Evolutionary conservation across 169 alveolate species (phyloP).

Genomic region (Cystoisospora suis): DNA sequence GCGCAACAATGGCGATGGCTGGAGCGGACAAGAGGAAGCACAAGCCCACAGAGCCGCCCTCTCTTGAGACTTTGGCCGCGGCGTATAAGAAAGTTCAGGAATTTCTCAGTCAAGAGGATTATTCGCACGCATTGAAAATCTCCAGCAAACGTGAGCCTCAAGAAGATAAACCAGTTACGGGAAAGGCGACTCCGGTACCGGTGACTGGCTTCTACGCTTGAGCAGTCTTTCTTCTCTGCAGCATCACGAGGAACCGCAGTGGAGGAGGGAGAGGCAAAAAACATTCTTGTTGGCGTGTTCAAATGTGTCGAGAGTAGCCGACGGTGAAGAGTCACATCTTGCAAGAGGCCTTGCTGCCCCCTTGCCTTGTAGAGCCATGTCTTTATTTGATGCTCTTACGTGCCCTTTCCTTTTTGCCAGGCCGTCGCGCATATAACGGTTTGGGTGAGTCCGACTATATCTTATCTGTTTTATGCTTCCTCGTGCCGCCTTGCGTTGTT

Average conservation of each 20-base stretch:
- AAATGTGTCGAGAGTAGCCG: neutral
- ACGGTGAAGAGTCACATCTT: neutral
- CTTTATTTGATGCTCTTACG: neutral
- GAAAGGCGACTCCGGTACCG: too few relatives aligned
- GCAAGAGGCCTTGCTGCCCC: neutral
- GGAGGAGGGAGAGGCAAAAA: neutral
- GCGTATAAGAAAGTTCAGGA: neutral
- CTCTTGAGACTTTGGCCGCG: neutral
- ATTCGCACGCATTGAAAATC: slow-evolving; percentile 1
- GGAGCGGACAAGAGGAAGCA: neutral
- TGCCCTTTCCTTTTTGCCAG: neutral
- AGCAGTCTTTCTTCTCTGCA: neutral
- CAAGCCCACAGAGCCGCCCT: neutral
- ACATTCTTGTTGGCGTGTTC: neutral
- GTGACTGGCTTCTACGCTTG: neutral
- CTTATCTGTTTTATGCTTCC: neutral
- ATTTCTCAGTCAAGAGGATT: neutral
- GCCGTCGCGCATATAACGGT: neutral
- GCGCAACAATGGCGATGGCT: neutral
- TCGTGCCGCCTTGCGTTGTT: too few relatives aligned
- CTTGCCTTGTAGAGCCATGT: neutral
- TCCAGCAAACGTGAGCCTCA: neutral
- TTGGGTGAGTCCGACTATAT: neutral
- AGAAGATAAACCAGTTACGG: neutral
- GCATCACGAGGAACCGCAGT: neutral